A percentile compares a stretch with the other conserved stretches of the same genome.
Evolutionary conservation across 2,329 filamentous ascomycete species (phyloP).

Genomic region (Fusarium succisae): DNA sequence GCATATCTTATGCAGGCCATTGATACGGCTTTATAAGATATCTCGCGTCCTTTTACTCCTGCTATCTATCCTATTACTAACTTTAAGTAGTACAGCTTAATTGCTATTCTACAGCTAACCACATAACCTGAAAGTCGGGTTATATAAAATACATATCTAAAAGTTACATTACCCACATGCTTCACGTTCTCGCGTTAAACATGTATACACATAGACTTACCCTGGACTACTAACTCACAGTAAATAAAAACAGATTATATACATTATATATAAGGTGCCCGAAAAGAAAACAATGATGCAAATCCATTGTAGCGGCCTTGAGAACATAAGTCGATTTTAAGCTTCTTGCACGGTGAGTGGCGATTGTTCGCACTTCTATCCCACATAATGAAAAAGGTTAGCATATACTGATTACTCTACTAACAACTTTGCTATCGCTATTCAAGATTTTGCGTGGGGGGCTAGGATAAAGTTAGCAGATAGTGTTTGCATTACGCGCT

Average conservation of each 20-base stretch:
- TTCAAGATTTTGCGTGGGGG: too few relatives aligned
- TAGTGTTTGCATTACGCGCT: neutral
- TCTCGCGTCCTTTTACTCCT: neutral
- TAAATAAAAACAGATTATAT: neutral
- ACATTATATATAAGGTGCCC: accelerated
- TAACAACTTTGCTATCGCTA: too few relatives aligned
- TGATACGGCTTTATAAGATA: accelerated
- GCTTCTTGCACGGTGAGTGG: accelerated
- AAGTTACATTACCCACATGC: too few relatives aligned
- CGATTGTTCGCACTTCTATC: too few relatives aligned
- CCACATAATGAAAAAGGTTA: too few relatives aligned
- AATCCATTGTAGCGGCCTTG: accelerated
- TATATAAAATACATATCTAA: accelerated
- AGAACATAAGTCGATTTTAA: neutral
- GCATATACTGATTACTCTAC: too few relatives aligned
- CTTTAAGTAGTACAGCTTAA: too few relatives aligned
- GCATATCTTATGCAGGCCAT: neutral
- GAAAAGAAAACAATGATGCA: accelerated
- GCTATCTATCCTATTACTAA: too few relatives aligned
- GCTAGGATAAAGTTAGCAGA: too few relatives aligned
- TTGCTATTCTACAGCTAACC: too few relatives aligned
- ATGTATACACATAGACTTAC: neutral
- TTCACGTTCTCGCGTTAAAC: neutral
- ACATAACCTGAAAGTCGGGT: accelerated
- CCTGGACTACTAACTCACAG: neutral